These are phyloP conservation scores for Coemansia sp. DNA, from an alignment of 192 early-diverging fungal genomes.

Conservation along the genomic window DNA sequence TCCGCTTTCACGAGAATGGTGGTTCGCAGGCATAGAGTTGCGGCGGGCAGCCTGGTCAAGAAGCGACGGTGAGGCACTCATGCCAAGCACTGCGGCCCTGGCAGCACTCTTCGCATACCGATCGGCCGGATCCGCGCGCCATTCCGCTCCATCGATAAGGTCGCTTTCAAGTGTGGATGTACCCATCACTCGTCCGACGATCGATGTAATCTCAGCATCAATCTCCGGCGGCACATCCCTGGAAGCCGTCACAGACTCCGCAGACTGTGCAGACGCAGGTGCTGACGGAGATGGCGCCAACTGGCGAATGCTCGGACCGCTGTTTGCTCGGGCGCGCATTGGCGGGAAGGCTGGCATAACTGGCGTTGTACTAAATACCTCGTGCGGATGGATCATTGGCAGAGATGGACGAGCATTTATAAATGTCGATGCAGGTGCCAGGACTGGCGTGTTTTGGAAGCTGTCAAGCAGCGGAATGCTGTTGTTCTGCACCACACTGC, in stretches of 20 bases:
- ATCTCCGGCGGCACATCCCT: slow-evolving; percentile 35
- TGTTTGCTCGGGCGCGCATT: slow-evolving; percentile 34
- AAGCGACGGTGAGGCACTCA: slow-evolving; percentile 8
- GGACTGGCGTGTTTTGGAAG: slow-evolving; percentile 13
- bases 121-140: slow-evolving; percentile 33
- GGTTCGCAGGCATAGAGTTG: slow-evolving; percentile 40
- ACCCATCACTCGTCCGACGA: slow-evolving; percentile 49
- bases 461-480: slow-evolving; percentile 26
- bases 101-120: not conserved
- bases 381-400: slow-evolving; percentile 19
- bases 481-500: not conserved
- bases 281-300: slow-evolving; percentile 1
- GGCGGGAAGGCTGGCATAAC: slow-evolving; percentile 10
- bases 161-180: slow-evolving; percentile 36
- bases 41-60: slow-evolving; percentile 30
- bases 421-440: slow-evolving; percentile 14
- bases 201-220: slow-evolving; percentile 48
- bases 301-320: slow-evolving; percentile 24
- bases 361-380: slow-evolving; percentile 8
- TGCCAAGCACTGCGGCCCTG: slow-evolving; percentile 4
- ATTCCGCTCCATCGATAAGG: slow-evolving; percentile 40
- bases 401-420: slow-evolving; percentile 22
- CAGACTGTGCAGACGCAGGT: slow-evolving; percentile 2
- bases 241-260: not conserved
- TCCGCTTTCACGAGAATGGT: not conserved